Conservation (phyloP, 352 stramenopile species). For the Lagenidium giganteum region DNA sequence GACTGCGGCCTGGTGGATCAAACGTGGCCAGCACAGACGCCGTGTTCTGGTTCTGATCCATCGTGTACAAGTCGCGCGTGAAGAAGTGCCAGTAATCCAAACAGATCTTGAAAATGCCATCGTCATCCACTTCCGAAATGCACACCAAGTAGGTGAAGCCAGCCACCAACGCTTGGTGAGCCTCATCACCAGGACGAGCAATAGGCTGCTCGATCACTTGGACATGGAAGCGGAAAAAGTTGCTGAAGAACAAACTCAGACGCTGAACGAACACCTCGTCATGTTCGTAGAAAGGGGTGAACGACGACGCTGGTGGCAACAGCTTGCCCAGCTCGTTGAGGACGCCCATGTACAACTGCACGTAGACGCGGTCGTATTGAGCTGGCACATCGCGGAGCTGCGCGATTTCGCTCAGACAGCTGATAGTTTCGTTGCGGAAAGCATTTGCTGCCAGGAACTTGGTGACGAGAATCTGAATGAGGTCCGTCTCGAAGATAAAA, state of each 20-base stretch:
- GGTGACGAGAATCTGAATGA: conserved; percentile 94
- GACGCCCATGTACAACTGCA: conserved; percentile 94
- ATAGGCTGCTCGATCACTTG: conserved; percentile 92
- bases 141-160: conserved; percentile 91
- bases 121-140: conserved; percentile 90
- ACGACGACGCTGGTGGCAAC: conserved; percentile 87
- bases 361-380: conserved; percentile 94
- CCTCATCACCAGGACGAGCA: conserved; percentile 67
- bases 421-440: conserved; percentile 97
- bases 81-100: conserved; percentile 98
- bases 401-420: conserved; percentile 98
- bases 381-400: conserved; percentile 88
- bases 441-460: conserved; percentile 94
- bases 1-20: conserved; percentile 41
- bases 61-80: conserved; percentile 94
- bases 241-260: conserved; percentile 96
- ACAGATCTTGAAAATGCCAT: conserved; percentile 99
- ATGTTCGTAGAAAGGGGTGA: conserved; percentile 91
- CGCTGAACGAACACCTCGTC: conserved; percentile 97
- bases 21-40: conserved; percentile 53
- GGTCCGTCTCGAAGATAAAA: conserved; percentile 98
- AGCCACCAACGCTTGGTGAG: conserved; percentile 88
- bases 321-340: conserved; percentile 91
- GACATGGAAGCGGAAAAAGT: conserved; percentile 94
- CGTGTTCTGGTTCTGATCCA: conserved; percentile 84